Evolutionary conservation across 768 basidiomycete genomes (phyloP).

Genomic region (Termitomyces sp.): DNA sequence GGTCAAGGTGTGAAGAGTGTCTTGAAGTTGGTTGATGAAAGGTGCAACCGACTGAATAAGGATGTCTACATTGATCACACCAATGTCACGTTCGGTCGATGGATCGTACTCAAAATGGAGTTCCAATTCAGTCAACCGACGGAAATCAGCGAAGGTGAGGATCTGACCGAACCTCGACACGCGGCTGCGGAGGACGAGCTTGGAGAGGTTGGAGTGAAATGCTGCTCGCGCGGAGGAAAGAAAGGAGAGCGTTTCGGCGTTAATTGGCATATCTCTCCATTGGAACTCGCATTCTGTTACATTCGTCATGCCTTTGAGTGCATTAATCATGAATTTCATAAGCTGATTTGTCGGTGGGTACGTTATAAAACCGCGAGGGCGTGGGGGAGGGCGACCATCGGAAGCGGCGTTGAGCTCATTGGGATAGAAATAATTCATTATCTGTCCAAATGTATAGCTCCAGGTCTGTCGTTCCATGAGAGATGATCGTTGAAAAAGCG

Average conservation of each 20-base stretch:
- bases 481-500: background rate
- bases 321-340: conserved; percentile 24
- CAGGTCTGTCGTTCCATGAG: background rate
- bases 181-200: conserved; percentile 26
- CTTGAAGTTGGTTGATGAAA: conserved; percentile 23
- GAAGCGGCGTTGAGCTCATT: background rate
- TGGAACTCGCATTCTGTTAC: conserved; percentile 29
- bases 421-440: background rate
- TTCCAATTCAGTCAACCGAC: conserved; percentile 25
- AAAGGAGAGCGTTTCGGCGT: conserved; percentile 22
- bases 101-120: conserved; percentile 27
- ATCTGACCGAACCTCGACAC: conserved; percentile 25
- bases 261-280: conserved; percentile 31
- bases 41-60: conserved; percentile 22
- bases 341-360: conserved; percentile 16
- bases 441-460: background rate
- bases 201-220: conserved; percentile 26
- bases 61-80: conserved; percentile 5
- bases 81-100: background rate
- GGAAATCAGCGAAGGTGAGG: conserved; percentile 22
- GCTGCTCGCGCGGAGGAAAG: conserved; percentile 20
- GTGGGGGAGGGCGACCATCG: background rate
- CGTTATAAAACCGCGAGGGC: background rate
- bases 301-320: conserved; percentile 27
- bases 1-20: conserved; percentile 22